phyloP scores from a whole-genome alignment of 176 grass and related monocot species.

The Areca catechu region DNA sequence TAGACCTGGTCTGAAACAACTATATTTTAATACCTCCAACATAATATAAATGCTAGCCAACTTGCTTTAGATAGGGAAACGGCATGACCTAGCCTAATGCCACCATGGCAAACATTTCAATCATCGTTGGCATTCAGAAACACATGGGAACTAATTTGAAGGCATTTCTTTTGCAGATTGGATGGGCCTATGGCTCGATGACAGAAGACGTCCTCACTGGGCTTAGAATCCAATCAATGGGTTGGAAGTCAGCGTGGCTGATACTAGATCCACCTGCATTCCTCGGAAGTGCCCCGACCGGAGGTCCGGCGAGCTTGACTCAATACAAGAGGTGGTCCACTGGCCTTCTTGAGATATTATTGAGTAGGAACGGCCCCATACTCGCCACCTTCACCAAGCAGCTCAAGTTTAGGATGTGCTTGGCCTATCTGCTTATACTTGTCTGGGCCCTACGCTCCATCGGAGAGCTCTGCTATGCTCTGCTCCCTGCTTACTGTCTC shows the following conservation, averaged over 20 bases:
- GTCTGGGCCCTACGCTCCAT: conserved; percentile 17
- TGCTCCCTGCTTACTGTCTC: conserved; percentile 36
- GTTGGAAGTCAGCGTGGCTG: neutral
- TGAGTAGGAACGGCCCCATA: conserved; percentile 20
- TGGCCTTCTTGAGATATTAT: conserved; percentile 30
- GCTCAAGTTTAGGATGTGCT: conserved; percentile 29
- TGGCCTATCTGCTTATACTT: conserved; percentile 9
- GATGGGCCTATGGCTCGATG: conserved; percentile 4
- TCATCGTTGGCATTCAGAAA: too few relatives aligned
- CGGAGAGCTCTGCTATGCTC: conserved; percentile 38
- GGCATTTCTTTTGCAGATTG: neutral
- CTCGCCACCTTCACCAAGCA: neutral
- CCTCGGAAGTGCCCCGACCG: conserved; percentile 3
- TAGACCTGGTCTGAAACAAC: too few relatives aligned
- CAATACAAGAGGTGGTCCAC: conserved; percentile 54
- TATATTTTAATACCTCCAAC: too few relatives aligned
- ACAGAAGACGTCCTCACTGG: conserved; percentile 2
- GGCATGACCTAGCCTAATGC: too few relatives aligned
- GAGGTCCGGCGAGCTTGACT: conserved; percentile 22
- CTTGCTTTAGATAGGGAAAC: too few relatives aligned
- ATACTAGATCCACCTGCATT: neutral
- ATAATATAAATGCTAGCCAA: too few relatives aligned
- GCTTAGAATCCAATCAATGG: conserved; percentile 7
- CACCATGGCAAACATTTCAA: too few relatives aligned
- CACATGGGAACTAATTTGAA: too few relatives aligned